These are phyloP conservation scores for Bullera alba DNA, from an alignment of 768 basidiomycete genomes.

Conservation along the genomic window DNA sequence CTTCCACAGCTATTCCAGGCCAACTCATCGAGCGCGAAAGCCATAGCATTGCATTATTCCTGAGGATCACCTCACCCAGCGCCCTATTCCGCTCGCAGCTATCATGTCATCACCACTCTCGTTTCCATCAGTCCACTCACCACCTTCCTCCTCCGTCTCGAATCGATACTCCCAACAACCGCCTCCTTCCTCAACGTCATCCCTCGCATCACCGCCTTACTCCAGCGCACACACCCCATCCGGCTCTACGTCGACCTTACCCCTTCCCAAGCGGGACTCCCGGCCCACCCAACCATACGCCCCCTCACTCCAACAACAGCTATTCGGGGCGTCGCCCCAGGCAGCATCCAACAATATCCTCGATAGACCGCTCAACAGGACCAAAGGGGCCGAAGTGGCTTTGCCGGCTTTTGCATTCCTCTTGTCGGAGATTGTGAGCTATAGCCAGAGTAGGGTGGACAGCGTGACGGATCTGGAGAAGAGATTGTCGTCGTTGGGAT, in stretches of 20 bases:
- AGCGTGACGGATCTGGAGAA: constrained; percentile 89
- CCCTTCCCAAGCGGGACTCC: constrained; percentile 3
- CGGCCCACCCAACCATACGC: constrained; percentile 4
- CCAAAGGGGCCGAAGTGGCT: constrained; percentile 74
- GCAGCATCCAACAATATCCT: constrained; percentile 57
- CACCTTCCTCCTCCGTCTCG: constrained; percentile 7
- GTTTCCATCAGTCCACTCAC: constrained; percentile 5
- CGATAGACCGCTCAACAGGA: constrained; percentile 82
- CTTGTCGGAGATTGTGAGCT: constrained; percentile 88
- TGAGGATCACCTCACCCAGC: too few species aligned
- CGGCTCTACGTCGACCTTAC: constrained; percentile 7
- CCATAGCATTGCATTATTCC: too few species aligned
- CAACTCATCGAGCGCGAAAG: too few species aligned
- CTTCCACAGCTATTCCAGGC: too few species aligned
- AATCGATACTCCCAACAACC: constrained; percentile 19
- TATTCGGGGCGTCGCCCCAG: constrained; percentile 4
- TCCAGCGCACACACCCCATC: constrained; percentile 17
- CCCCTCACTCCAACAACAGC: constrained; percentile 20
- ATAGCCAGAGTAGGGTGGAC: constrained; percentile 88
- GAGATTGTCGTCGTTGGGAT: constrained; percentile 86
- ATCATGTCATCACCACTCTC: constrained; percentile 3
- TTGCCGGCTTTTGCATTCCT: constrained; percentile 78
- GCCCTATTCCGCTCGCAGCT: too few species aligned
- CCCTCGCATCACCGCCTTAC: constrained; percentile 18
- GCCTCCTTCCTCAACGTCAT: constrained; percentile 12